phyloP scores from a whole-genome alignment of 768 basidiomycete species.

The Podaxis mareebaensis region DNA sequence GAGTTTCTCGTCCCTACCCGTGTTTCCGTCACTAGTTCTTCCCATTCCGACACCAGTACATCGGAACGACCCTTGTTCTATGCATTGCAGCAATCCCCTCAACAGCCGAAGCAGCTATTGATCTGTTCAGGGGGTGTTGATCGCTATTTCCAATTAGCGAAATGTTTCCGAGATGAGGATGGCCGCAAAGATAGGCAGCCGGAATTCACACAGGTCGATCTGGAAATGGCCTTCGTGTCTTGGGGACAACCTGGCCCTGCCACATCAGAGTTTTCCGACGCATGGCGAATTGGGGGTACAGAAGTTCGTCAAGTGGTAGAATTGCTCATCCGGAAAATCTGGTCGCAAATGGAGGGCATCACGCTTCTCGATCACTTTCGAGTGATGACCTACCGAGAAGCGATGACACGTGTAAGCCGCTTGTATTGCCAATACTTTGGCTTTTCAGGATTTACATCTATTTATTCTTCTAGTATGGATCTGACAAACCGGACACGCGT shows the following conservation, averaged over 20 bases:
- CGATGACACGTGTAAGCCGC: constrained; percentile 79
- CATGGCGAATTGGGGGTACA: constrained; percentile 84
- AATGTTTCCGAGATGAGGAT: constrained; percentile 95
- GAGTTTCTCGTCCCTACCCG: constrained; percentile 92
- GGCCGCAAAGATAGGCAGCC: constrained; percentile 94
- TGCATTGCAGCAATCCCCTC: constrained; percentile 91
- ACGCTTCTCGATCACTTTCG: constrained; percentile 63
- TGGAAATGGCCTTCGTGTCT: constrained; percentile 94
- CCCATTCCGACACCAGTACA: constrained; percentile 24
- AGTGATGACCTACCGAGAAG: constrained; percentile 87
- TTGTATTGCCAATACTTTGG: constrained; percentile 21
- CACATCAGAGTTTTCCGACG: constrained; percentile 25
- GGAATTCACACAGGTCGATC: constrained; percentile 95
- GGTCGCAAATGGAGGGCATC: constrained; percentile 68
- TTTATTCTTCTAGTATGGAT: constrained; percentile 66
- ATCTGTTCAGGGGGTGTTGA: constrained; percentile 90
- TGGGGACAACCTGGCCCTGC: constrained; percentile 54
- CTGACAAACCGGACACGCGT: constrained; percentile 93
- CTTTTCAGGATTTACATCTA: constrained; percentile 17
- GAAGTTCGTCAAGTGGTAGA: constrained; percentile 84
- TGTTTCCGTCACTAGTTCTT: constrained; percentile 25
- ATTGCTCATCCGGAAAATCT: constrained; percentile 69
- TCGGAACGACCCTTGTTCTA: constrained; percentile 59
- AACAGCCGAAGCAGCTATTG: constrained; percentile 93
- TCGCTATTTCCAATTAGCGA: constrained; percentile 89